Base-by-base conservation (phyloP, 202 grass and related monocot genomes). In the Musa balbisiana region DNA sequence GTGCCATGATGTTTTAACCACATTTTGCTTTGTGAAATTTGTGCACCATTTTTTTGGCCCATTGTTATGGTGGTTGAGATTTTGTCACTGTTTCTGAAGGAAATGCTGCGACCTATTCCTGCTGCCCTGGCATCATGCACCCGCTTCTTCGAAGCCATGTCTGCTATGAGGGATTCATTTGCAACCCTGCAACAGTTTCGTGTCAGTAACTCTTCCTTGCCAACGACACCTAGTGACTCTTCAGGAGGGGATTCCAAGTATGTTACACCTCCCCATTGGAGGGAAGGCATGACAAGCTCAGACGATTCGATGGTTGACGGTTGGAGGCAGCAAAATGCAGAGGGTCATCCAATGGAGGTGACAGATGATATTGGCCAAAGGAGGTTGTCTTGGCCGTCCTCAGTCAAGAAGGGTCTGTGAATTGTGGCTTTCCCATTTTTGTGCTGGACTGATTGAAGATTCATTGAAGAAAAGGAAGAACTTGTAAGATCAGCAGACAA, bases 121-220 rank as follows among this genome's bases (percentile, higher is more conserved):
- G 88, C 95, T 16, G 95, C 95, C 9, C 83, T 98, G 23, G 91
- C 95, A 80, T 98, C 91, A 9, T 98, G 95, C 88, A 98, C 95
- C 11, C 91, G 91, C 27, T 98, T 98, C 83, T 98, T 92, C n/a
- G 91, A 98, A 85, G 95, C 95, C 16, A 98, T 98, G 95, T 98
- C 91, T 53, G 95, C 95, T 0, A 98, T 94, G 95, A 87, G 95
- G 86, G 95, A 98, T 73, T 98, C 95, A 63, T 98, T 98, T 50
- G 86, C 83, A 16, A 94, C 88, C 9, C 95, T 98, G 63, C 95
- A 98, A 77, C 84, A 89, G 29, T 72, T 94, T 2, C 95, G 95
- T 17, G 89, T 92, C 1, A 83, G 91, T 20, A 83, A 85, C 53
- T 80, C 85, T 67, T 92, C 87, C 27, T 9, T 81, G 27, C 53